phyloP scores from a whole-genome alignment of 1,284 basidiomycete genomes.

The Leccinum variabile region DNA sequence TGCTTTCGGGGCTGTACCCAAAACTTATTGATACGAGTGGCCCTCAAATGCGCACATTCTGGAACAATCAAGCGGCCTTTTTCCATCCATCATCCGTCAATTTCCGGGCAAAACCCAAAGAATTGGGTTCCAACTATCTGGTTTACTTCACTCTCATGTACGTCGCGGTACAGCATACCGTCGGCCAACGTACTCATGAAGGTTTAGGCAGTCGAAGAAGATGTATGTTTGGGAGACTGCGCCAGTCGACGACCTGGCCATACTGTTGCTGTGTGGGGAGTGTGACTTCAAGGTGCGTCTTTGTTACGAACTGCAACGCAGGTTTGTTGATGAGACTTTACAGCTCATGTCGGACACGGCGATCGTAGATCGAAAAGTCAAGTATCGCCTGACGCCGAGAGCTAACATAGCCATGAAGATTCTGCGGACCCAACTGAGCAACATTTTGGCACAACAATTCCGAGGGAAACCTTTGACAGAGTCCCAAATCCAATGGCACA shows the following conservation, averaged over 20 bases:
- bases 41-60: constrained; percentile 76
- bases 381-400: constrained; percentile 71
- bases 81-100: constrained; percentile 96
- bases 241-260: constrained; percentile 81
- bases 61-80: constrained; percentile 82
- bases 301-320: neutral
- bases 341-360: constrained; percentile 73
- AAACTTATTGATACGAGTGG: constrained; percentile 45
- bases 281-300: constrained; percentile 79
- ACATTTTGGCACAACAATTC: constrained; percentile 65
- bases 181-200: constrained; percentile 12
- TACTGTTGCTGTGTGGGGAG: constrained; percentile 90
- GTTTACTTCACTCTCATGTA: constrained; percentile 91
- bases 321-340: constrained; percentile 9
- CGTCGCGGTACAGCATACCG: constrained; percentile 27
- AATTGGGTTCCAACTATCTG: constrained; percentile 76
- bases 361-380: constrained; percentile 86
- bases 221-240: constrained; percentile 98
- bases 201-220: constrained; percentile 81
- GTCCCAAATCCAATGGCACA: constrained; percentile 68
- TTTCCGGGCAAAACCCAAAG: constrained; percentile 64
- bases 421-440: constrained; percentile 67
- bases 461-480: constrained; percentile 61
- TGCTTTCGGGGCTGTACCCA: constrained; percentile 89
- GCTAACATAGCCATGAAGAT: constrained; percentile 79